Conservation (phyloP, 768 basidiomycete species). For the Pisolithus marmoratus region DNA sequence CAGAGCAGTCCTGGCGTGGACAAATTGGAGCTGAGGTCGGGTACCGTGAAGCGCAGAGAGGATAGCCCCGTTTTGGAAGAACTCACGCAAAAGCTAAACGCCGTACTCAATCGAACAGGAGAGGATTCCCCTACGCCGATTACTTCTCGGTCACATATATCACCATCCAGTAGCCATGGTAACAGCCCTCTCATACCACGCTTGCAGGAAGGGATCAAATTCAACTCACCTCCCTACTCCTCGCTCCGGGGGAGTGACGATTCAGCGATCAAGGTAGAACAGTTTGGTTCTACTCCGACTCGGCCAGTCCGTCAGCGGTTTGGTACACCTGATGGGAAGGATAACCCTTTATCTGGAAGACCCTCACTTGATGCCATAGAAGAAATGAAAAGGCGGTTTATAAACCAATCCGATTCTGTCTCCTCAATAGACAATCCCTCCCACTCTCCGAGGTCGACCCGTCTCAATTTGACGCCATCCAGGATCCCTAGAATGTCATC, state of each 20-base stretch:
- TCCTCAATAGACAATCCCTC: constrained; percentile 12
- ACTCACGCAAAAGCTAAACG: constrained; percentile 39
- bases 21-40: not conserved
- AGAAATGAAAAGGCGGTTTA: constrained; percentile 58
- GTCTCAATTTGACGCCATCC: constrained; percentile 11
- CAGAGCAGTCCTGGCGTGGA: not conserved
- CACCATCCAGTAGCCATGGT: constrained; percentile 14
- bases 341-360: constrained; percentile 5
- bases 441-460: constrained; percentile 6
- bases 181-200: constrained; percentile 26
- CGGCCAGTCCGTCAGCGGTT: constrained; percentile 5
- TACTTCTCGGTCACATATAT: constrained; percentile 16
- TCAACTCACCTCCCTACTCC: constrained; percentile 4
- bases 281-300: constrained; percentile 7
- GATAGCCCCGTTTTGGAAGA: constrained; percentile 52
- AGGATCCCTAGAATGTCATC: constrained; percentile 26
- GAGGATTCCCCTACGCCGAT: constrained; percentile 24
- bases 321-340: constrained; percentile 13
- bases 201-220: constrained; percentile 15
- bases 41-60: constrained; percentile 37
- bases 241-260: constrained; percentile 5
- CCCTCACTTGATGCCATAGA: constrained; percentile 49
- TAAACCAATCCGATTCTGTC: constrained; percentile 25
- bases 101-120: constrained; percentile 33
- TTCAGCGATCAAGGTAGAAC: not conserved